Evolutionary conservation across 768 basidiomycete genomes (phyloP).

Genomic region (Multifurca ochricompacta): DNA sequence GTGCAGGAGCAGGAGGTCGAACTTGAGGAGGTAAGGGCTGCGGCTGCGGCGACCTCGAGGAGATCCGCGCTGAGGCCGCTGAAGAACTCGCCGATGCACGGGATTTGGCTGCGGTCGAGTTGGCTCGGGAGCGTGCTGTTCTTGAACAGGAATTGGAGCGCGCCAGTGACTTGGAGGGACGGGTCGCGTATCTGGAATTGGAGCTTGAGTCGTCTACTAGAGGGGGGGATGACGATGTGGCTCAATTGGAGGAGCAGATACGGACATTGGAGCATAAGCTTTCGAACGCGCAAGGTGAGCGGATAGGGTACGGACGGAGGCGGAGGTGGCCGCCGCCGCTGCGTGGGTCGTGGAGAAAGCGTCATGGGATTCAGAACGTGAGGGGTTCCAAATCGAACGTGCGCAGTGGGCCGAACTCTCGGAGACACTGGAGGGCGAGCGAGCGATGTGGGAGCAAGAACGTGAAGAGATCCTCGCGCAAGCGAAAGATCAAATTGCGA

Average conservation of each 20-base stretch:
- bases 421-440: conserved; percentile 44
- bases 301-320: conserved; percentile 1
- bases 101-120: not conserved
- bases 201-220: conserved; percentile 46
- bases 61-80: conserved; percentile 42
- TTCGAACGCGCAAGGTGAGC: not conserved
- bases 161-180: conserved; percentile 31
- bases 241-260: conserved; percentile 1
- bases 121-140: not conserved
- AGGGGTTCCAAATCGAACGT: conserved; percentile 36
- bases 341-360: conserved; percentile 12
- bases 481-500: conserved; percentile 45
- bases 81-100: not conserved
- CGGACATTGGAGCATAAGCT: conserved; percentile 8
- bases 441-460: conserved; percentile 40
- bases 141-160: not conserved
- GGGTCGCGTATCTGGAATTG: conserved; percentile 32
- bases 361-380: conserved; percentile 33
- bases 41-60: conserved; percentile 41
- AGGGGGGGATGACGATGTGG: conserved; percentile 28
- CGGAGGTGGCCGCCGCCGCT: not conserved
- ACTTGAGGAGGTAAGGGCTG: conserved; percentile 36
- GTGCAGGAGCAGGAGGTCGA: conserved; percentile 48
- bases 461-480: conserved; percentile 39
- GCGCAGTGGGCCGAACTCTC: conserved; percentile 39